phyloP scores from a whole-genome alignment of 768 basidiomycete species.

The Suillus alpinus region DNA sequence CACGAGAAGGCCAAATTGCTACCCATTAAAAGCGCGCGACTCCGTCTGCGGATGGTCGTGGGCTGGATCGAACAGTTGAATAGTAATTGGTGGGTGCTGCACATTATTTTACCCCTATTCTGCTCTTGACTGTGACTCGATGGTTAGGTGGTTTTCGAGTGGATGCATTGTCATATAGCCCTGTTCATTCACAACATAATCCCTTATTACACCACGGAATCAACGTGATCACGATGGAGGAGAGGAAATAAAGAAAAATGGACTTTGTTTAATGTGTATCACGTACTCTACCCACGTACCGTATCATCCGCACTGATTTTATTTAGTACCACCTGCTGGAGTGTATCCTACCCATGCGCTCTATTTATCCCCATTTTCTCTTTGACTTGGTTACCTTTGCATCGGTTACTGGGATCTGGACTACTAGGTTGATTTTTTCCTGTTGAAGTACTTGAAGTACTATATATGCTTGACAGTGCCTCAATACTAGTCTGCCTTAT shows the following conservation, averaged over 20 bases:
- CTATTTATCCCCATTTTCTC: neutral
- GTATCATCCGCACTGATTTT: neutral
- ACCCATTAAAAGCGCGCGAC: slow-evolving; percentile 72
- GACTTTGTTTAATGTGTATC: neutral
- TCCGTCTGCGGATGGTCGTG: slow-evolving; percentile 81
- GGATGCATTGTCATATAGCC: slow-evolving; percentile 57
- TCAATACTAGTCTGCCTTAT: neutral
- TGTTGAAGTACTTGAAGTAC: neutral
- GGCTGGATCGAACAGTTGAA: slow-evolving; percentile 90
- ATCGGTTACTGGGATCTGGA: neutral
- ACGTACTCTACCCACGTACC: slow-evolving; percentile 1
- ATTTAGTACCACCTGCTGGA: neutral
- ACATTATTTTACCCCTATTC: slow-evolving; percentile 12
- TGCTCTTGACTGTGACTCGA: slow-evolving; percentile 15
- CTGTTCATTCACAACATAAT: neutral
- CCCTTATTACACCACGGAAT: neutral
- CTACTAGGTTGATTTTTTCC: neutral
- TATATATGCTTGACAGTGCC: neutral
- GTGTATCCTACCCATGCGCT: neutral
- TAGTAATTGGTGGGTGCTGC: slow-evolving; percentile 45
- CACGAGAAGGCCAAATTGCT: slow-evolving; percentile 85
- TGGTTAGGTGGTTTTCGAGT: slow-evolving; percentile 70
- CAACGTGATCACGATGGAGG: neutral
- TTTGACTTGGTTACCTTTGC: neutral
- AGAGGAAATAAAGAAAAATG: neutral